These are phyloP conservation scores for Trichoderma harzianum DNA, from an alignment of 2,329 filamentous ascomycete species.

Conservation along the genomic window DNA sequence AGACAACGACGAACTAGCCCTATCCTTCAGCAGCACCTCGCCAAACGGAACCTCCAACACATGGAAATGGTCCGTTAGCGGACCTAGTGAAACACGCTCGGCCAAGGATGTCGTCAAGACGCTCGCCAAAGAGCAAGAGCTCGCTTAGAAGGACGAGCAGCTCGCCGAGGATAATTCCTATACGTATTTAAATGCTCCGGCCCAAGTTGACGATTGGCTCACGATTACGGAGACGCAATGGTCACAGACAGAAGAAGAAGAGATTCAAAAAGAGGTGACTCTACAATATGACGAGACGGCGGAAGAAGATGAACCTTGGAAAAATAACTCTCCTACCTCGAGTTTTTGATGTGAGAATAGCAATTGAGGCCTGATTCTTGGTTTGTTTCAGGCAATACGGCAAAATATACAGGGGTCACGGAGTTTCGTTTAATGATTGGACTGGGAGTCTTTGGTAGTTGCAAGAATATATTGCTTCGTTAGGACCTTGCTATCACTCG, in stretches of 20 bases:
- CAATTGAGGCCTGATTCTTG: not conserved
- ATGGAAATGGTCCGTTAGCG: constrained; percentile 32
- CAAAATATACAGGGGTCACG: not conserved
- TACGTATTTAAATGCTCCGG: not conserved
- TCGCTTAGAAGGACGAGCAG: constrained; percentile 21
- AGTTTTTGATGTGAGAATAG: not conserved
- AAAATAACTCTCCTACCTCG: not conserved
- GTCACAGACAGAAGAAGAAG: not conserved
- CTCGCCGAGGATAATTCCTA: not conserved
- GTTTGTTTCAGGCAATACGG: not conserved
- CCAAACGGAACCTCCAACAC: constrained; percentile 20
- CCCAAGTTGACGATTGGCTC: not conserved
- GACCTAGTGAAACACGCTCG: constrained; percentile 19
- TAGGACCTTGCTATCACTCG: not conserved
- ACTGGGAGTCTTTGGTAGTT: not conserved
- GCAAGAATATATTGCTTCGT: not conserved
- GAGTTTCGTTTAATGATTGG: not conserved
- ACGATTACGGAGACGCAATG: not conserved
- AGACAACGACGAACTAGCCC: constrained; percentile 15
- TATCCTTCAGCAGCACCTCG: constrained; percentile 26
- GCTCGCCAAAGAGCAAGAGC: constrained; percentile 19
- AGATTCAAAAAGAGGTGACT: not conserved
- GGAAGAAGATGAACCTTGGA: not conserved
- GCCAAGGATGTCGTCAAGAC: constrained; percentile 26
- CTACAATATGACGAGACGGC: not conserved